phyloP scores from a whole-genome alignment of 805 yeast genomes.

The Ascoidea rubescens region DNA sequence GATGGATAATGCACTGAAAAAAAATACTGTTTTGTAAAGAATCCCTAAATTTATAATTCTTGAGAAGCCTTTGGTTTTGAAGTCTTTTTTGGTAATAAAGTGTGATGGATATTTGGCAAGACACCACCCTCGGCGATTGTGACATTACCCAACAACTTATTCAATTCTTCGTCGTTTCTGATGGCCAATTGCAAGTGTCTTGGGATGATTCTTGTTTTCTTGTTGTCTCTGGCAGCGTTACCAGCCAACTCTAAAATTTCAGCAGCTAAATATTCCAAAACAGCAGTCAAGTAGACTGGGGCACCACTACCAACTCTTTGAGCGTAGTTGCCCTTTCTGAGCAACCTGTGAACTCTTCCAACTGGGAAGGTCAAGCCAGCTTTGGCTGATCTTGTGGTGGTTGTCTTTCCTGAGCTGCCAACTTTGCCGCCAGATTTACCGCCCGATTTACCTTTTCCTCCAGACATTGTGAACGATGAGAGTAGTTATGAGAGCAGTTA shows the following conservation, averaged over 20 bases:
- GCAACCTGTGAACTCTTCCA: constrained; percentile 95
- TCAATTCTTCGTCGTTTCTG: constrained; percentile 97
- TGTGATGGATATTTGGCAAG: constrained; percentile 91
- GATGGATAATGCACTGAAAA: not conserved
- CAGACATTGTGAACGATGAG: constrained; percentile 43
- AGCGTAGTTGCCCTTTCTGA: constrained; percentile 96
- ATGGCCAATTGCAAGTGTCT: constrained; percentile 97
- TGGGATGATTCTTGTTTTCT: constrained; percentile 97
- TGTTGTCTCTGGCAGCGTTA: constrained; percentile 98
- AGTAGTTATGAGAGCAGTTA: not conserved
- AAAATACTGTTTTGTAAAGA: no score
- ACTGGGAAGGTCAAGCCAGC: constrained; percentile 99
- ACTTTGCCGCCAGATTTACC: constrained; percentile 94
- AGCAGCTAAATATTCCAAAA: constrained; percentile 92
- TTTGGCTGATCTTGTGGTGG: constrained; percentile 96
- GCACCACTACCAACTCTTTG: constrained; percentile 99
- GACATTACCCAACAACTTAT: constrained; percentile 84
- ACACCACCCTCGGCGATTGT: constrained; percentile 99
- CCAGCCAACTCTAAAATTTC: constrained; percentile 98
- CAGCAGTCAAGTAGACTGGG: constrained; percentile 95
- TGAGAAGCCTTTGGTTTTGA: constrained; percentile 51
- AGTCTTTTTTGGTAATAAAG: constrained; percentile 75
- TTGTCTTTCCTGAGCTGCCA: constrained; percentile 86
- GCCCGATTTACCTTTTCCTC: constrained; percentile 75
- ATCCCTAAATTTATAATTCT: constrained; percentile 31